Conservation (phyloP, 108 stramenopile species). For the Skeletonema potamos region DNA sequence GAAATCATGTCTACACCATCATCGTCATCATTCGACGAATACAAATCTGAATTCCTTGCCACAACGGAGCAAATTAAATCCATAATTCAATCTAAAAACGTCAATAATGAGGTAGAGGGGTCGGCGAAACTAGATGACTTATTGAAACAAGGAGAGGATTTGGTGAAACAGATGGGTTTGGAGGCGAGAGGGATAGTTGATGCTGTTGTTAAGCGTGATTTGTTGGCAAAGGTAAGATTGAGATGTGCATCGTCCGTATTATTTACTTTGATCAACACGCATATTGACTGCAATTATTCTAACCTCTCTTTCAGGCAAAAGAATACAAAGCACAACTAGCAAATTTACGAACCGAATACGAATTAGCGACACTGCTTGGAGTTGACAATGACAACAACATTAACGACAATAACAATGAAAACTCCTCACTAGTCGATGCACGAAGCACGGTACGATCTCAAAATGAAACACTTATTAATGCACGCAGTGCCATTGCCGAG, state of each 20-base stretch:
- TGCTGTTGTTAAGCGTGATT: too few species aligned
- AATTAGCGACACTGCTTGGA: not conserved
- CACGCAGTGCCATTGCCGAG: not conserved
- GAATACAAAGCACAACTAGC: slow-evolving; percentile 1
- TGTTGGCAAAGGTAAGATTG: not conserved
- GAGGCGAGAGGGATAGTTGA: not conserved
- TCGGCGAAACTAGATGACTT: not conserved
- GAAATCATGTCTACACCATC: not conserved
- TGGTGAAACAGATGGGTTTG: slow-evolving; percentile 38
- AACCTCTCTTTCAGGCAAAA: not conserved
- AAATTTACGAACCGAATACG: not conserved
- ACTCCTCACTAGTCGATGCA: not conserved
- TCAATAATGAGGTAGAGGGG: not conserved
- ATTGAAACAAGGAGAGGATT: slow-evolving; percentile 18
- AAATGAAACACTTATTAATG: not conserved
- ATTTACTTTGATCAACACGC: not conserved
- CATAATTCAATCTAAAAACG: not conserved
- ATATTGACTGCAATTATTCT: not conserved
- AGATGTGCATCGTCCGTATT: not conserved
- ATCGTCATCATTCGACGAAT: not conserved
- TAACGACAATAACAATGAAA: not conserved
- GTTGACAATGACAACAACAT: not conserved
- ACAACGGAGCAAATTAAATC: not conserved
- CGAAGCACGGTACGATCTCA: not conserved
- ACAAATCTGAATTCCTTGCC: not conserved